Percentiles rank a stretch among this genome's conserved stretches.
phyloP scores from a whole-genome alignment of 139 green algal genomes.

The Micromonas commoda region DNA sequence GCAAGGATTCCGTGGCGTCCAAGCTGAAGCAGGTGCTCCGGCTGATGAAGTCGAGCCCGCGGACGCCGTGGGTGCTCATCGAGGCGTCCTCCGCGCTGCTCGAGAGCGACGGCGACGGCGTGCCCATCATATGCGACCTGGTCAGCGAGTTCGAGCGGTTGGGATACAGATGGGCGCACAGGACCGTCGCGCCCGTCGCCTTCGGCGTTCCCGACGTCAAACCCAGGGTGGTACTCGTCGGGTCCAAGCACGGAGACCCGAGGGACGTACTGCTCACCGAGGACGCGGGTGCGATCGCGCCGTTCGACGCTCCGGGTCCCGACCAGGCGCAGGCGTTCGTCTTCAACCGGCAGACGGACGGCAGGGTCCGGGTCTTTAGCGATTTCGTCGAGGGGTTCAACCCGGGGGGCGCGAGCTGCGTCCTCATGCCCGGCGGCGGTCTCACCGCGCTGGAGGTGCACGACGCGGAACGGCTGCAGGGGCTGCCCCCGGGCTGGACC shows the following conservation, averaged over 20 bases:
- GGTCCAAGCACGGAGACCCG: not conserved
- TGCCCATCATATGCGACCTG: not conserved
- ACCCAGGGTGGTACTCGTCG: not conserved
- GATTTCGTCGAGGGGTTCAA: conserved; percentile 5
- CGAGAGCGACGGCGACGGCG: not conserved
- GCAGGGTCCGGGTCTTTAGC: not conserved
- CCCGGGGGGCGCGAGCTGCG: not conserved
- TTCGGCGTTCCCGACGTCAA: conserved; percentile 18
- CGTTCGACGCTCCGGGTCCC: not conserved
- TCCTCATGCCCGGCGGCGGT: not conserved
- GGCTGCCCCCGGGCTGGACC: conserved; percentile 10
- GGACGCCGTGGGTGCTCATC: conserved; percentile 17
- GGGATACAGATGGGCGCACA: conserved; percentile 10
- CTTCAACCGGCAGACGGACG: not conserved
- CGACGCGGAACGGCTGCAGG: conserved; percentile 16
- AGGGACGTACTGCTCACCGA: conserved; percentile 10
- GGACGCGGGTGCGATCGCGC: not conserved
- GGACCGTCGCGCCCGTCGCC: not conserved
- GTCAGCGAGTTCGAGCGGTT: conserved; percentile 17
- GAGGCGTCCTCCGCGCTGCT: not conserved
- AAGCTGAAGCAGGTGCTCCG: conserved; percentile 20
- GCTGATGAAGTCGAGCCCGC: not conserved
- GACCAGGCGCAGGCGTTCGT: not conserved
- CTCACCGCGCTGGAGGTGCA: not conserved
- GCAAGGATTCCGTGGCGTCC: not conserved